These are phyloP conservation scores for Xylaria telfairii DNA, from an alignment of 495 filamentous ascomycete genomes.

Conservation along the genomic window DNA sequence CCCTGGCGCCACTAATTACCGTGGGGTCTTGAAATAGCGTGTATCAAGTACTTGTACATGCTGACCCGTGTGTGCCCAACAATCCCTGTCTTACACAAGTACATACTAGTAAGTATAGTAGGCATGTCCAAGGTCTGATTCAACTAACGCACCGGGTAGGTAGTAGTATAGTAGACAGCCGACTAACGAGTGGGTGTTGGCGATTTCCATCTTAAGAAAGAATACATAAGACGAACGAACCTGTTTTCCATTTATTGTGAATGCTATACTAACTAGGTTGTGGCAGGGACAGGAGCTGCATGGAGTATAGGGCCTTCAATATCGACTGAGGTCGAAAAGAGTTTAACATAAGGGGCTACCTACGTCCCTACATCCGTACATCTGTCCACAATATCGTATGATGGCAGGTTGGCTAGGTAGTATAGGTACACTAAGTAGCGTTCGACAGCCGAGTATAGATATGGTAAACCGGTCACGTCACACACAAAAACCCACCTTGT, in stretches of 20 bases:
- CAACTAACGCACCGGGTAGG: not conserved
- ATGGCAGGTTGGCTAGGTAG: no score
- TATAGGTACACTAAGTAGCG: no score
- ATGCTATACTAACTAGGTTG: not conserved
- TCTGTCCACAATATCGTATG: constrained; percentile 10
- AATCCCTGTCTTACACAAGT: not conserved
- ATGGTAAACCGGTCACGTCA: constrained; percentile 2
- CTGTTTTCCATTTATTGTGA: not conserved
- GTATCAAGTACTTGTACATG: not conserved
- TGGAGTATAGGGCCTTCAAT: not conserved
- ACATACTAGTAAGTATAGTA: not conserved
- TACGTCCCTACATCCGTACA: not conserved
- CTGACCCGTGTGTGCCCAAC: not conserved
- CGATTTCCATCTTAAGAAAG: not conserved
- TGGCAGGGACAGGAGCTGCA: not conserved
- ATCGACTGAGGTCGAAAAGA: not conserved
- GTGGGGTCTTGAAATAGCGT: not conserved
- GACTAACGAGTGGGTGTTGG: not conserved
- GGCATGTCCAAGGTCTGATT: not conserved
- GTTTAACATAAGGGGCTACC: not conserved
- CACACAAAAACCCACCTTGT: not conserved
- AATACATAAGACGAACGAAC: not conserved
- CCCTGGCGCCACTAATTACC: not conserved
- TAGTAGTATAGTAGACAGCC: not conserved
- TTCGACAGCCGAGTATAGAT: constrained; percentile 7